Conservation (phyloP, 768 basidiomycete species). For the Dictyophora rubrovolvata region DNA sequence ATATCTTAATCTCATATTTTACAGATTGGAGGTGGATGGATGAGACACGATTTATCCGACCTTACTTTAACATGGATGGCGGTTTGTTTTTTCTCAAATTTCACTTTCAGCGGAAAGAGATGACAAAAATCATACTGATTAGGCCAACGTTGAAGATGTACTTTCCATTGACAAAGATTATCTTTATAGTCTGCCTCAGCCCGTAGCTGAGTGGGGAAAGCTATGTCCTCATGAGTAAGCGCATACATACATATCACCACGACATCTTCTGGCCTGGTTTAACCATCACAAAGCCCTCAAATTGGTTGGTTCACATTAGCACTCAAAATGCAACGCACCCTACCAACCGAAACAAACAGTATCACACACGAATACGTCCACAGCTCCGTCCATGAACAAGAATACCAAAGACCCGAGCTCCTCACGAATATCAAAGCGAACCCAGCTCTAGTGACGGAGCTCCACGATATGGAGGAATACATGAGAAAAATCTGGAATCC, state of each 20-base stretch:
- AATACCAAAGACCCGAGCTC: slow-evolving; percentile 24
- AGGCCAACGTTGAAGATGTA: slow-evolving; percentile 49
- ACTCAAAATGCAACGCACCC: too few species aligned
- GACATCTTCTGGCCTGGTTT: too few species aligned
- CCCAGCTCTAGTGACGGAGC: slow-evolving; percentile 32
- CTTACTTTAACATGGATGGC: slow-evolving; percentile 56
- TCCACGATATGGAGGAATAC: slow-evolving; percentile 44
- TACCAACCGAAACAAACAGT: slow-evolving; percentile 24
- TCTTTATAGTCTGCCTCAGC: slow-evolving; percentile 36
- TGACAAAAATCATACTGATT: too few species aligned
- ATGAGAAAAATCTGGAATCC: slow-evolving; percentile 21
- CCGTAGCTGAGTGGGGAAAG: slow-evolving; percentile 49
- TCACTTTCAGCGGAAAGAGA: too few species aligned
- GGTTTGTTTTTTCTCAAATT: neutral
- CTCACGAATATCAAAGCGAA: slow-evolving; percentile 27
- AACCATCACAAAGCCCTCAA: too few species aligned
- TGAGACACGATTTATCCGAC: slow-evolving; percentile 58
- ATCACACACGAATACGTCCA: slow-evolving; percentile 54
- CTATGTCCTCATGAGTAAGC: slow-evolving; percentile 56
- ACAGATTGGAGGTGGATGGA: slow-evolving; percentile 63
- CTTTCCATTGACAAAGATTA: slow-evolving; percentile 50
- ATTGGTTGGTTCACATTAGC: too few species aligned
- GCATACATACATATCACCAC: too few species aligned
- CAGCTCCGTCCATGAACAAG: slow-evolving; percentile 45
- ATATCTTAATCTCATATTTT: neutral